These are phyloP conservation scores for Pseudozyma thailandica DNA, from an alignment of 1,284 basidiomycete species.

Conservation along the genomic window DNA sequence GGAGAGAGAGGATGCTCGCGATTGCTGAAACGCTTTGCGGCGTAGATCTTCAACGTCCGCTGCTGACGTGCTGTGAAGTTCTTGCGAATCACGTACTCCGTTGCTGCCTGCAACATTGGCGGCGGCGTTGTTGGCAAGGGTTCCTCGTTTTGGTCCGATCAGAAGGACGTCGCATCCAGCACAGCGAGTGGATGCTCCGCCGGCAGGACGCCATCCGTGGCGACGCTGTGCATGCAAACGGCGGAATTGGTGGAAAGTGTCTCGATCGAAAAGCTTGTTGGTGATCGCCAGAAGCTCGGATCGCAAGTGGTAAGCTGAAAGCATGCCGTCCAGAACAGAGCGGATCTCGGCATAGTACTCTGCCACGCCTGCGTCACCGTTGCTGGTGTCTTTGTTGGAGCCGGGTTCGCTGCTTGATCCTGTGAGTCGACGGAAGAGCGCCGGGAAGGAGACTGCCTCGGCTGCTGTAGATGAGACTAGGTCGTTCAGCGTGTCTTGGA, in stretches of 20 bases:
- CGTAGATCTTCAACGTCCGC: slow-evolving; percentile 7
- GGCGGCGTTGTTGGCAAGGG: background rate
- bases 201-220: slow-evolving; percentile 67
- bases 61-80: background rate
- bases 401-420: slow-evolving; percentile 70
- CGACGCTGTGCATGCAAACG: slow-evolving; percentile 65
- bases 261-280: slow-evolving; percentile 82
- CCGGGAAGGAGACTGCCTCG: slow-evolving; percentile 86
- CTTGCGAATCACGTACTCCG: too few species aligned
- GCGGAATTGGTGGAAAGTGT: slow-evolving; percentile 81
- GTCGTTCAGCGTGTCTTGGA: slow-evolving; percentile 85
- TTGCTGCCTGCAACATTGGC: background rate
- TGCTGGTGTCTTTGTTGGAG: slow-evolving; percentile 66
- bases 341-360: slow-evolving; percentile 86
- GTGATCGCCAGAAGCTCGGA: slow-evolving; percentile 90
- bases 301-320: slow-evolving; percentile 90
- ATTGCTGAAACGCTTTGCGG: slow-evolving; percentile 7
- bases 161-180: slow-evolving; percentile 24
- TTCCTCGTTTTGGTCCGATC: slow-evolving; percentile 24
- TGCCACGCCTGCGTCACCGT: slow-evolving; percentile 10
- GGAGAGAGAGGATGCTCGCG: slow-evolving; percentile 15
- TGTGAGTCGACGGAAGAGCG: slow-evolving; percentile 83
- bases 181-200: slow-evolving; percentile 17
- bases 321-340: slow-evolving; percentile 88
- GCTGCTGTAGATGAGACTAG: slow-evolving; percentile 85